Percentiles rank a stretch among this genome's conserved stretches.
phyloP scores from a whole-genome alignment of 805 yeast species.

The Candida multigemmis region DNA sequence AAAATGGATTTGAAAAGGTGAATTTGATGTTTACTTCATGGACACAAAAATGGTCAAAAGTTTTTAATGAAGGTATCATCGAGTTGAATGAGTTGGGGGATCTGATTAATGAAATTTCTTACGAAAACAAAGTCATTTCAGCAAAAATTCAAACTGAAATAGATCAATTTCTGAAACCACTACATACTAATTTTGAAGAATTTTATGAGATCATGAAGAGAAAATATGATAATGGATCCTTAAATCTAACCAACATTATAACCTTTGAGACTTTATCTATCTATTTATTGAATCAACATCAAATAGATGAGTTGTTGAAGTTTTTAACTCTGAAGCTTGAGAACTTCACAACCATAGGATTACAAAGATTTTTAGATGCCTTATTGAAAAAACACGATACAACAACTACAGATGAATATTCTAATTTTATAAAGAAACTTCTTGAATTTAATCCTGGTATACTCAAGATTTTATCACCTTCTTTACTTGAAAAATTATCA shows the following conservation, averaged over 20 bases:
- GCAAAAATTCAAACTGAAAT: constrained; percentile 1
- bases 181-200: constrained; percentile 4
- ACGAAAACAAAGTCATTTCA: constrained; percentile 5
- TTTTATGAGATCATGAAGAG: constrained; percentile 7
- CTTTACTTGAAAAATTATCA: too few species aligned
- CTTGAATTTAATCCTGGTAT: too few species aligned
- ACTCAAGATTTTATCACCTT: too few species aligned
- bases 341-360: too few species aligned
- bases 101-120: constrained; percentile 2
- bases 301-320: too few species aligned
- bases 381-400: too few species aligned
- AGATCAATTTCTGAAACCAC: constrained; percentile 1
- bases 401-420: too few species aligned
- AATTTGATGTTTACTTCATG: constrained; percentile 18
- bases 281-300: constrained; percentile 3
- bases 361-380: too few species aligned
- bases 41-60: constrained; percentile 19
- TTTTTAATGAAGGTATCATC: constrained; percentile 12
- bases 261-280: constrained; percentile 6
- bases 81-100: constrained; percentile 8
- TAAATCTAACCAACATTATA: too few species aligned
- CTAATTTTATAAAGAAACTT: too few species aligned
- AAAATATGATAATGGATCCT: too few species aligned
- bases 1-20: constrained; percentile 8
- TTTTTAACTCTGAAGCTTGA: too few species aligned